Percentiles rank a stretch among this genome's conserved stretches.
These are phyloP conservation scores for Phytophthora boehmeriae DNA, from an alignment of 352 stramenopile species.

Conservation along the genomic window DNA sequence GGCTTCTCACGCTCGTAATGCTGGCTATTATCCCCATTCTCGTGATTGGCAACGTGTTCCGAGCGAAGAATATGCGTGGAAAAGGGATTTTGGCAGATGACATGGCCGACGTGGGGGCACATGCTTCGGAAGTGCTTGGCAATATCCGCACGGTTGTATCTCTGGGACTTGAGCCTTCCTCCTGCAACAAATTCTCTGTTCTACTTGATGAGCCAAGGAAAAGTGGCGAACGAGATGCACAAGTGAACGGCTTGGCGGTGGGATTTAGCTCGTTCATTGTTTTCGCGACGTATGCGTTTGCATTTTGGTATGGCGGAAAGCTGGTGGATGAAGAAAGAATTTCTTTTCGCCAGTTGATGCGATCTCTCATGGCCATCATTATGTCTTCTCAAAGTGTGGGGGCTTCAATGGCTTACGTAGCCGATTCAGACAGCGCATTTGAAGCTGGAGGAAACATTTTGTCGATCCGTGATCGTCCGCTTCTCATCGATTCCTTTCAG, in stretches of 20 bases:
- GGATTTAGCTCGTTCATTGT: slow-evolving; percentile 72
- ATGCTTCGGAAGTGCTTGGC: slow-evolving; percentile 41
- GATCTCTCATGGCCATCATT: slow-evolving; percentile 54
- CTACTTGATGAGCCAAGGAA: slow-evolving; percentile 20
- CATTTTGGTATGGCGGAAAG: slow-evolving; percentile 64
- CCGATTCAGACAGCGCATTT: slow-evolving; percentile 30
- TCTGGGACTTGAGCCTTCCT: slow-evolving; percentile 35
- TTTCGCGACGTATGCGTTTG: slow-evolving; percentile 48
- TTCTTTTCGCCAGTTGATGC: slow-evolving; percentile 46
- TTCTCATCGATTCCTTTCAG: slow-evolving; percentile 35
- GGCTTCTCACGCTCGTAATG: slow-evolving; percentile 68
- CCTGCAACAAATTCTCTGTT: slow-evolving; percentile 17
- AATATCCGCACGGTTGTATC: slow-evolving; percentile 54
- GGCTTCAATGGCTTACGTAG: slow-evolving; percentile 26
- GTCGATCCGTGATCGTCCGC: slow-evolving; percentile 11
- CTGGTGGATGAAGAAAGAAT: slow-evolving; percentile 45
- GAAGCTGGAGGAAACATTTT: slow-evolving; percentile 24
- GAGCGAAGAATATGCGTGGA: slow-evolving; percentile 31
- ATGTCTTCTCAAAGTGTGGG: slow-evolving; percentile 42
- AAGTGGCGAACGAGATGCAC: slow-evolving; percentile 27
- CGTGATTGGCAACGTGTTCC: slow-evolving; percentile 39
- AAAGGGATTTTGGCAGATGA: slow-evolving; percentile 20
- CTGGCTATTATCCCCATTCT: slow-evolving; percentile 62
- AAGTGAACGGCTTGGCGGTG: slow-evolving; percentile 45
- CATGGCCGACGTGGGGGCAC: slow-evolving; percentile 30